Evolutionary conservation across 371 early-diverging fungal genomes (phyloP).

Genomic region (Mortierella sp.): DNA sequence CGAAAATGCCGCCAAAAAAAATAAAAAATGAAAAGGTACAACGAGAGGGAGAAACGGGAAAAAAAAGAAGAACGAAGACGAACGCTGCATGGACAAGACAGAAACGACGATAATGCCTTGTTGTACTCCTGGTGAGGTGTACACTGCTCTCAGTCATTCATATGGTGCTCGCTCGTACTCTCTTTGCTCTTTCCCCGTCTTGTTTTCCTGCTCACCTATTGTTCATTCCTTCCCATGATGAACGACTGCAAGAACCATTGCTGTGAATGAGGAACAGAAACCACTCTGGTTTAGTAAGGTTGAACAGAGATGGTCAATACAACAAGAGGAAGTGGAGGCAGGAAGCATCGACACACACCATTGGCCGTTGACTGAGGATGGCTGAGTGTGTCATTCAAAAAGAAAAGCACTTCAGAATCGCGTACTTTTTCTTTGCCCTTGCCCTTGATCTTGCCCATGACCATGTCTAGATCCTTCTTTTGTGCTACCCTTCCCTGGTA

Average conservation of each 20-base stretch:
- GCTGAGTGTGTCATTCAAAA: slow-evolving; percentile 1
- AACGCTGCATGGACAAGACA: background rate
- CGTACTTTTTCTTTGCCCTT: background rate
- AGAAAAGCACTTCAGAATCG: slow-evolving; percentile 1
- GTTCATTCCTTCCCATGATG: background rate
- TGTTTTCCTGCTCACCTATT: background rate
- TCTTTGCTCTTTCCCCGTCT: background rate
- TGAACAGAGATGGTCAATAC: background rate
- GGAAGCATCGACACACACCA: background rate
- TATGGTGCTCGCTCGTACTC: background rate
- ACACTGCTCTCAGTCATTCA: background rate
- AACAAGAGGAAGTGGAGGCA: background rate
- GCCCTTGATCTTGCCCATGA: background rate
- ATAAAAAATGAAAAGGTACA: background rate
- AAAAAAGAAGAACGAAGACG: background rate
- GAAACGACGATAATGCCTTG: background rate
- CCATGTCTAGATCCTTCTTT: background rate
- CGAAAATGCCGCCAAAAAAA: background rate
- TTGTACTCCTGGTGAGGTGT: background rate
- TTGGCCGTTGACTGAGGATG: slow-evolving; percentile 11
- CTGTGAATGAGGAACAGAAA: background rate
- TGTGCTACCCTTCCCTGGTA: background rate
- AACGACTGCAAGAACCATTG: background rate
- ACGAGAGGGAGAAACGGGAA: background rate
- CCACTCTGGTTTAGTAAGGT: background rate